Percentiles rank a stretch among this genome's conserved stretches.
Evolutionary conservation across 768 basidiomycete genomes (phyloP).

Genomic region (Hericium rajendrae): DNA sequence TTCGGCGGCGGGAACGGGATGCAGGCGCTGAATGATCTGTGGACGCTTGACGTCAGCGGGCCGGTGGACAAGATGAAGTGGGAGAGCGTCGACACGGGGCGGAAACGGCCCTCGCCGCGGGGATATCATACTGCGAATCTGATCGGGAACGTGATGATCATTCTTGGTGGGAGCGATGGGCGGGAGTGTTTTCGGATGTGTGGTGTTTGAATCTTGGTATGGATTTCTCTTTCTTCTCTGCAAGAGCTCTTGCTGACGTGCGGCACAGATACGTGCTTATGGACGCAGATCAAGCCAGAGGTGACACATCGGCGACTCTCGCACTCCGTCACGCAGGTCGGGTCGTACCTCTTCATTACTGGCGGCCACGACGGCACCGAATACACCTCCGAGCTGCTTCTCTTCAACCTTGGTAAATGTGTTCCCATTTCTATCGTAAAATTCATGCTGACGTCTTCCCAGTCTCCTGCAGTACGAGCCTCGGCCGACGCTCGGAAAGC

Average conservation of each 20-base stretch:
- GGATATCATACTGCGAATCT: slow-evolving; percentile 92
- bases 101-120: slow-evolving; percentile 45
- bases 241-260: slow-evolving; percentile 13
- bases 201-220: slow-evolving; percentile 81
- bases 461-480: slow-evolving; percentile 86
- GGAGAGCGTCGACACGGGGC: slow-evolving; percentile 45
- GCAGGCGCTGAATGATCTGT: slow-evolving; percentile 83
- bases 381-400: slow-evolving; percentile 65
- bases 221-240: slow-evolving; percentile 17
- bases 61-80: slow-evolving; percentile 38
- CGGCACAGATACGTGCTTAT: slow-evolving; percentile 27
- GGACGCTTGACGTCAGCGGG: slow-evolving; percentile 65
- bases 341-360: slow-evolving; percentile 82
- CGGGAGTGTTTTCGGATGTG: slow-evolving; percentile 82
- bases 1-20: slow-evolving; percentile 94
- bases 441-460: background rate
- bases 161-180: slow-evolving; percentile 89
- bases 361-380: slow-evolving; percentile 80
- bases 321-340: slow-evolving; percentile 84
- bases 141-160: slow-evolving; percentile 75
- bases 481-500: slow-evolving; percentile 54
- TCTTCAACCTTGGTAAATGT: slow-evolving; percentile 84
- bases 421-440: background rate
- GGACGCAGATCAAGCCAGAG: slow-evolving; percentile 33
- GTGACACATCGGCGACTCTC: slow-evolving; percentile 55